These are phyloP conservation scores for Ploettnerulaceae sp. DNA, from an alignment of 2,329 filamentous ascomycete species.

Conservation along the genomic window DNA sequence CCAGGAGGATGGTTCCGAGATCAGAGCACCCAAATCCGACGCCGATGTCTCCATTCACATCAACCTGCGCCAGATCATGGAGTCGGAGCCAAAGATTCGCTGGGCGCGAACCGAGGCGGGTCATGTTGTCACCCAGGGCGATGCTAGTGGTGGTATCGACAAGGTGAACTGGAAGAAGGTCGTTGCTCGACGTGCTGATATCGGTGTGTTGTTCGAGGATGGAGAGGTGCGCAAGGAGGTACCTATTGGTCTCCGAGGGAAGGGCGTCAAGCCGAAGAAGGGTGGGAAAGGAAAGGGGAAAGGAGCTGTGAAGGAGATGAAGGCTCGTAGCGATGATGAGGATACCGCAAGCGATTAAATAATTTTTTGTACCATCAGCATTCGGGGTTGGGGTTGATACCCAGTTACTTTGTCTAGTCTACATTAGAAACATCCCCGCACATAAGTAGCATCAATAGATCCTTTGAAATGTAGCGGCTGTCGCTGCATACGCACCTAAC, in stretches of 20 bases:
- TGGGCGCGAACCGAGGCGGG: conserved; percentile 39
- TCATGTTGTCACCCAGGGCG: conserved; percentile 34
- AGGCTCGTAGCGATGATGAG: conserved; percentile 30
- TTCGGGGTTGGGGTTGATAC: conserved; percentile 4
- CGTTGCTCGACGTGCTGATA: conserved; percentile 39
- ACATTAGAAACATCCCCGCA: conserved; percentile 5
- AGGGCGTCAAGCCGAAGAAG: conserved; percentile 38
- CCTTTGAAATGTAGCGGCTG: conserved; percentile 7
- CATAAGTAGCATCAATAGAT: conserved; percentile 13
- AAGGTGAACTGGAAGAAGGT: conserved; percentile 40
- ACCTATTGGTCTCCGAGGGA: conserved; percentile 39
- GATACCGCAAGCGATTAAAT: conserved; percentile 25
- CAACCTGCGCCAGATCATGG: conserved; percentile 36
- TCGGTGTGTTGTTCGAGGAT: conserved; percentile 41
- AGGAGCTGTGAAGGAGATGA: conserved; percentile 29
- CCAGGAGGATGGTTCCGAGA: conserved; percentile 31
- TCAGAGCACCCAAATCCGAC: conserved; percentile 28
- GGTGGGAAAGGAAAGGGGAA: conserved; percentile 35
- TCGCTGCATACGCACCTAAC: conserved; percentile 10
- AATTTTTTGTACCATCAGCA: conserved; percentile 9
- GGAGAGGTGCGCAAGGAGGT: conserved; percentile 42
- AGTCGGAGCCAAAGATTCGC: conserved; percentile 32
- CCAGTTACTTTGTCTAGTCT: conserved; percentile 5
- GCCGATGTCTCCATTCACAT: conserved; percentile 43
- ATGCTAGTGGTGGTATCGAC: conserved; percentile 29